phyloP scores from a whole-genome alignment of 2,329 filamentous ascomycete species.

The Colletotrichum tropicale region DNA sequence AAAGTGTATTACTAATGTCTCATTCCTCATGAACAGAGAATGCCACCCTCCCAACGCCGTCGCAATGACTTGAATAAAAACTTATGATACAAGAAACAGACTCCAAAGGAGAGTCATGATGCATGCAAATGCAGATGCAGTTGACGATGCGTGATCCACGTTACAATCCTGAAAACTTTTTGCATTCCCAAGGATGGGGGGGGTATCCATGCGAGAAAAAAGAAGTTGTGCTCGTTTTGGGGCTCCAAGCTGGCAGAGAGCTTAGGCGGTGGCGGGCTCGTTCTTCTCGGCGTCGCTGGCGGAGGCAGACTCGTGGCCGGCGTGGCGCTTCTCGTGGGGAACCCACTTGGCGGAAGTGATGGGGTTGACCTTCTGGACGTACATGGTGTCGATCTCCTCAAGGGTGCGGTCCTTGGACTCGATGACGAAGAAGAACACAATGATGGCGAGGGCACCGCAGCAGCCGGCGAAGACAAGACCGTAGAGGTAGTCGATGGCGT shows the following conservation, averaged over 20 bases:
- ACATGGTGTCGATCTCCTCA: slow-evolving; percentile 82
- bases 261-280: not conserved
- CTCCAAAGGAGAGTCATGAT: not conserved
- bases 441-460: slow-evolving; percentile 63
- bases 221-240: not conserved
- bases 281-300: slow-evolving; percentile 11
- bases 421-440: slow-evolving; percentile 79
- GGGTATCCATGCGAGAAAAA: not conserved
- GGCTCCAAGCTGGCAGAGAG: too few relatives aligned
- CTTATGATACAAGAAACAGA: slow-evolving; percentile 5
- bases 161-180: not conserved
- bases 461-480: slow-evolving; percentile 75
- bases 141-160: not conserved
- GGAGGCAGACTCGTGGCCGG: slow-evolving; percentile 15
- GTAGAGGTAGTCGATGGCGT: slow-evolving; percentile 71
- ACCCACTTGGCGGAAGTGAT: slow-evolving; percentile 47
- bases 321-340: slow-evolving; percentile 27
- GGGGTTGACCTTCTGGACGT: slow-evolving; percentile 57
- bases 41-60: slow-evolving; percentile 13
- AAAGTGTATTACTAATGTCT: slow-evolving; percentile 8
- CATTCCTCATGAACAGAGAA: slow-evolving; percentile 14
- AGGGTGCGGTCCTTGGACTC: slow-evolving; percentile 74
- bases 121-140: not conserved
- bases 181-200: not conserved
- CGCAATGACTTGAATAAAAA: slow-evolving; percentile 8